Percentiles rank a stretch among this genome's conserved stretches.
phyloP scores from a whole-genome alignment of 176 grass and related monocot species.

The Carex cristatella region DNA sequence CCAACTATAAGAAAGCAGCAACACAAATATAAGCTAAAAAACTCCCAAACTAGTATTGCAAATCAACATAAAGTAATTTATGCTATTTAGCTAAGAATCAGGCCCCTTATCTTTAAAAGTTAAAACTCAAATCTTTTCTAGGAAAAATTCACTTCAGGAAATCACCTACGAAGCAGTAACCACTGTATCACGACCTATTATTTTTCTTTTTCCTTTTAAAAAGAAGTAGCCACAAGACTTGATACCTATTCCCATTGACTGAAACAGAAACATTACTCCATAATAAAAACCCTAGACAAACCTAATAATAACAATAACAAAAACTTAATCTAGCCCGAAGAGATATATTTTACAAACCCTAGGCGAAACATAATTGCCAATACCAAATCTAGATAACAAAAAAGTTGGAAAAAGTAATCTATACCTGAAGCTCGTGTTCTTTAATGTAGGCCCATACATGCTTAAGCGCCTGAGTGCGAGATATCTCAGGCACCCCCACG shows the following conservation, averaged over 20 bases:
- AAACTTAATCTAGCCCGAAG: background rate
- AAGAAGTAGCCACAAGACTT: background rate
- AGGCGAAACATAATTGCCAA: background rate
- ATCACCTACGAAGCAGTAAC: background rate
- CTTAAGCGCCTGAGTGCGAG: slow-evolving; percentile 82
- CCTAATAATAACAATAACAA: background rate
- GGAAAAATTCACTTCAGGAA: background rate
- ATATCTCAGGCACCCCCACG: slow-evolving; percentile 55
- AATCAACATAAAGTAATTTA: background rate
- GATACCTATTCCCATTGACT: background rate
- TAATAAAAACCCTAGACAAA: background rate
- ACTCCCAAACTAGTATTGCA: background rate
- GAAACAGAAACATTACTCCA: background rate
- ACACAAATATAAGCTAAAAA: background rate
- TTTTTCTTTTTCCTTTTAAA: background rate
- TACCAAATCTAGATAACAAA: background rate
- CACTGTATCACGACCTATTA: background rate
- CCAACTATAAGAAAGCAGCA: background rate
- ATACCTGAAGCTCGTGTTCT: slow-evolving; percentile 75
- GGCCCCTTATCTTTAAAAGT: background rate
- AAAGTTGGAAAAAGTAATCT: background rate
- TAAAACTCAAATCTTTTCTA: background rate
- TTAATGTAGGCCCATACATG: slow-evolving; percentile 89
- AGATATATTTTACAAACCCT: background rate
- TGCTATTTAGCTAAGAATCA: background rate